Percentiles rank a stretch among this genome's conserved stretches.
Evolutionary conservation across 768 basidiomycete genomes (phyloP).

Genomic region (Amanita phalloides): DNA sequence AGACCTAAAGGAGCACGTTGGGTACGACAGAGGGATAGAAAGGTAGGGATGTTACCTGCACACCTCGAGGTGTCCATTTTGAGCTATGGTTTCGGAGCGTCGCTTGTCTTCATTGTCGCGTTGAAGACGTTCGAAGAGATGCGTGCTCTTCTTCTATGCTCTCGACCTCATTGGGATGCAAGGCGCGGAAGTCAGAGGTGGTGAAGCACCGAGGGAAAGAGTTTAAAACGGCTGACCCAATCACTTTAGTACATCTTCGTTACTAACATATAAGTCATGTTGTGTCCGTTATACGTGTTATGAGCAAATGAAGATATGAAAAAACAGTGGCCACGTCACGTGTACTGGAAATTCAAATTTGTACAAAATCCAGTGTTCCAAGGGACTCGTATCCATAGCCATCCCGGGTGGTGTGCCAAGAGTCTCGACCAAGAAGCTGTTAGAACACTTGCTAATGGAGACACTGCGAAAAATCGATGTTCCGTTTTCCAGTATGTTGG

Average conservation of each 20-base stretch:
- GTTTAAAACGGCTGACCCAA: slow-evolving; percentile 12
- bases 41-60: slow-evolving; percentile 59
- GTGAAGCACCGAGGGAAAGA: slow-evolving; percentile 22
- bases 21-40: background rate
- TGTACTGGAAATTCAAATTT: slow-evolving; percentile 1
- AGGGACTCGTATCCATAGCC: slow-evolving; percentile 17
- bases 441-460: slow-evolving; percentile 49
- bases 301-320: slow-evolving; percentile 3
- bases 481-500: slow-evolving; percentile 30
- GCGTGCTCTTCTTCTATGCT: slow-evolving; percentile 79
- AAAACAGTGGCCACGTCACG: background rate
- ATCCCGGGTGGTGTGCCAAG: slow-evolving; percentile 20
- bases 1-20: slow-evolving; percentile 46
- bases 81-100: slow-evolving; percentile 70
- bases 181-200: slow-evolving; percentile 68
- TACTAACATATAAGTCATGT: slow-evolving; percentile 6
- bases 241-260: slow-evolving; percentile 7
- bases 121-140: slow-evolving; percentile 88
- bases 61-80: slow-evolving; percentile 88
- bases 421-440: slow-evolving; percentile 57
- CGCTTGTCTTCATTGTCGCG: slow-evolving; percentile 87
- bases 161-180: slow-evolving; percentile 92
- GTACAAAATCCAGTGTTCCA: slow-evolving; percentile 8
- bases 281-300: slow-evolving; percentile 1
- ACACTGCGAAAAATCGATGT: slow-evolving; percentile 41